Conservation (phyloP, 345 rosid genomes). For the Eucalyptus microcorys region DNA sequence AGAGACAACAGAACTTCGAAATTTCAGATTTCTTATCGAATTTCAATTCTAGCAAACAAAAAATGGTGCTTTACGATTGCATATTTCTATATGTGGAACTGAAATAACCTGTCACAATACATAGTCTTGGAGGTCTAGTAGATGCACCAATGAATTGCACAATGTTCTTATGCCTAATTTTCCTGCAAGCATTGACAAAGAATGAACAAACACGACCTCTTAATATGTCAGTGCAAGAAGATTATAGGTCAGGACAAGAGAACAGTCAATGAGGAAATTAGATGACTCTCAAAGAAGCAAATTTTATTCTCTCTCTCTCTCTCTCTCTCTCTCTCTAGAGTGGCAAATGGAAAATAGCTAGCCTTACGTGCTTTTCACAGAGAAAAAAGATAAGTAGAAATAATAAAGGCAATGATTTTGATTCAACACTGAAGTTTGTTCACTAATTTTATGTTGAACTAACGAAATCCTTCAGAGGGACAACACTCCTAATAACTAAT, state of each 20-base stretch:
- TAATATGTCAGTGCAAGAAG: neutral
- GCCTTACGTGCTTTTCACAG: neutral
- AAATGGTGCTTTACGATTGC: neutral
- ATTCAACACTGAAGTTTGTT: neutral
- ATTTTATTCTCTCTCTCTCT: neutral
- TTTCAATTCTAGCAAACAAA: neutral
- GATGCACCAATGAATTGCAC: slow-evolving; percentile 60
- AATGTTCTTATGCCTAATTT: slow-evolving; percentile 47
- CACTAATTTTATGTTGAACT: neutral
- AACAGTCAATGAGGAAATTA: neutral
- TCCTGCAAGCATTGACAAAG: slow-evolving; percentile 17
- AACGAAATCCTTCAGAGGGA: neutral
- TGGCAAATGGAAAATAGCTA: neutral
- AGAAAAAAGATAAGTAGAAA: neutral
- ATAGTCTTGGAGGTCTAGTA: slow-evolving; percentile 37
- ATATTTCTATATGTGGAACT: neutral
- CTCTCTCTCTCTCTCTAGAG: neutral
- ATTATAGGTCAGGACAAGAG: neutral
- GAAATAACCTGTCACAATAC: slow-evolving; percentile 46
- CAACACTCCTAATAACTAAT: neutral
- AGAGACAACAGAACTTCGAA: neutral
- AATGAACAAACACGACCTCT: neutral
- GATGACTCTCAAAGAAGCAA: neutral
- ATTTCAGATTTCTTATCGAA: neutral
- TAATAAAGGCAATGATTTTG: neutral